A percentile compares a stretch with the other conserved stretches of the same genome.
Conservation (phyloP, 164 flowering plant species). For the Cinnamomum micranthum region DNA sequence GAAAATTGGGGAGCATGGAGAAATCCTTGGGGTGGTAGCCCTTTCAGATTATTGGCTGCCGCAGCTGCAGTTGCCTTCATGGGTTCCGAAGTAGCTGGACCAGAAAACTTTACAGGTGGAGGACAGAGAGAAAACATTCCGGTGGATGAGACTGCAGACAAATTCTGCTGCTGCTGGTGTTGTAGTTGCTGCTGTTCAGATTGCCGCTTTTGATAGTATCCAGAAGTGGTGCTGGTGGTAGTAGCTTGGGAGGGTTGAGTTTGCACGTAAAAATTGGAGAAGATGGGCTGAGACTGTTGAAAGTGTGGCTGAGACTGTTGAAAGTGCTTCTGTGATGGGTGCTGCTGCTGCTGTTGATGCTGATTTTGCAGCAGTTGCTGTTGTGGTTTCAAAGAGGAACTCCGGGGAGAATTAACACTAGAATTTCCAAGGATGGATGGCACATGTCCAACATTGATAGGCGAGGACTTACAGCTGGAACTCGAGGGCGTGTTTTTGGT, state of each 20-base stretch:
- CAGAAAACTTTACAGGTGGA: conserved; percentile 26
- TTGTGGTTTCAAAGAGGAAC: conserved; percentile 22
- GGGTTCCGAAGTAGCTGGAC: conserved; percentile 48
- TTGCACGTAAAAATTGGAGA: conserved; percentile 49
- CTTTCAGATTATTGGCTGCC: conserved; percentile 32
- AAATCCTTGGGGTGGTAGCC: conserved; percentile 33
- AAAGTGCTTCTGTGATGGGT: conserved; percentile 15
- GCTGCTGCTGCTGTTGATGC: conserved; percentile 11
- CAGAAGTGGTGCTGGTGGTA: conserved; percentile 29
- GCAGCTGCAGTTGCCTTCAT: conserved; percentile 33
- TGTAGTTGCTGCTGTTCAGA: conserved; percentile 30
- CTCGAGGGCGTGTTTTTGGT: conserved; percentile 46
- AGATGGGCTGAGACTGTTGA: conserved; percentile 24
- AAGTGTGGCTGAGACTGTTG: conserved; percentile 43
- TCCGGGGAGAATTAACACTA: conserved; percentile 34
- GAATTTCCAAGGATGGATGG: conserved; percentile 65
- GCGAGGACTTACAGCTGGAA: conserved; percentile 64
- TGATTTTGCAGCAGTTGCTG: conserved; percentile 19
- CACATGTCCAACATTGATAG: conserved; percentile 51
- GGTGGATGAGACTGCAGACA: conserved; percentile 40
- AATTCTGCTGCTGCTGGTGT: conserved; percentile 31
- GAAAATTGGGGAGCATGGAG: conserved; percentile 46
- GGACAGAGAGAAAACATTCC: conserved; percentile 54
- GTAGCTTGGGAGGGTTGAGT: conserved; percentile 39
- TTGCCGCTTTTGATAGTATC: conserved; percentile 47